A percentile compares a stretch with the other conserved stretches of the same genome.
Evolutionary conservation across 495 filamentous ascomycete species (phyloP).

Genomic region (Xylaria palmicola): DNA sequence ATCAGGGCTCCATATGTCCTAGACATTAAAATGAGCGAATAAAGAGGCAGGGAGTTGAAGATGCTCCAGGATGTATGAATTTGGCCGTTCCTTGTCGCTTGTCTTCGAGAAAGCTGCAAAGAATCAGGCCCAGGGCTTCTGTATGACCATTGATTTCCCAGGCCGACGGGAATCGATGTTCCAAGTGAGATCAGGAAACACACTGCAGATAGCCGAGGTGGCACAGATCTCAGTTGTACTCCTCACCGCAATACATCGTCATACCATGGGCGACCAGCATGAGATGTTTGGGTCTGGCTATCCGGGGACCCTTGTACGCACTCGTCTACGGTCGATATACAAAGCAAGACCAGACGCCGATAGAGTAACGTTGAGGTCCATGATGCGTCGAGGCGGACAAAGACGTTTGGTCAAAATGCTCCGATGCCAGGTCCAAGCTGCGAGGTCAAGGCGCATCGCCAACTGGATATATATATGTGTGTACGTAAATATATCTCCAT

Average conservation of each 20-base stretch:
- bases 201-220: conserved; percentile 37
- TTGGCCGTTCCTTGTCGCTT: conserved; percentile 18
- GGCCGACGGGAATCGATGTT: conserved; percentile 31
- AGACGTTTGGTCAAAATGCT: neutral
- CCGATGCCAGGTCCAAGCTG: conserved; percentile 9
- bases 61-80: conserved; percentile 14
- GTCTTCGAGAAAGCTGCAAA: conserved; percentile 22
- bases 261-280: conserved; percentile 23
- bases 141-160: conserved; percentile 30
- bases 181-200: conserved; percentile 33
- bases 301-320: conserved; percentile 1
- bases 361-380: neutral
- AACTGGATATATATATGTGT: conserved; percentile 11
- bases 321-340: conserved; percentile 3
- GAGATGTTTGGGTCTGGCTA: conserved; percentile 14
- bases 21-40: conserved; percentile 37
- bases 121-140: conserved; percentile 32
- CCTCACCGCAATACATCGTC: conserved; percentile 30
- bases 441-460: neutral
- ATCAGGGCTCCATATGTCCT: conserved; percentile 34
- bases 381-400: neutral
- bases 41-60: conserved; percentile 20
- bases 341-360: neutral
- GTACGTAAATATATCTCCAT: too few species aligned
- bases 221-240: conserved; percentile 36